Evolutionary conservation across 2,329 filamentous ascomycete genomes (phyloP).

Genomic region (Thermomyces lanuginosus): DNA sequence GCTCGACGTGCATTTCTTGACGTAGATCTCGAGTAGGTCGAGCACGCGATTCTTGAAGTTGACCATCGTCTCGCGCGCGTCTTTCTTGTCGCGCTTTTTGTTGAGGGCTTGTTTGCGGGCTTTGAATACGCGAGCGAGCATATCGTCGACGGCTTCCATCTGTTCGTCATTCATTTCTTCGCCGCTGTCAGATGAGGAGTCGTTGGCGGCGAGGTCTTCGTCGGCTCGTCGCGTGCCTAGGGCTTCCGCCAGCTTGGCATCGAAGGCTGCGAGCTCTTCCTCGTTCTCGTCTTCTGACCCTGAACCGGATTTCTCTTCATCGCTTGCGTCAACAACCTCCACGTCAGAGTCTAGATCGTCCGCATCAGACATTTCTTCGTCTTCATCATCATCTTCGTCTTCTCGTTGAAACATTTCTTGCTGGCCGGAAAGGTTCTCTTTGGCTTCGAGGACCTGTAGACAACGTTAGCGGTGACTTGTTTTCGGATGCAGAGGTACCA

Average conservation of each 20-base stretch:
- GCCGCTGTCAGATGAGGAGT: conserved; percentile 43
- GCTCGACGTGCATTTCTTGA: conserved; percentile 59
- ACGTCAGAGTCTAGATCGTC: conserved; percentile 23
- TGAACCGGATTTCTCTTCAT: conserved; percentile 27
- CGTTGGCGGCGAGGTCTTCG: conserved; percentile 40
- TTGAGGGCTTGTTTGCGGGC: conserved; percentile 51
- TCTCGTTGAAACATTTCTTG: conserved; percentile 78
- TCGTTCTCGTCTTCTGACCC: conserved; percentile 34
- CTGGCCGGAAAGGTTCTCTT: conserved; percentile 70
- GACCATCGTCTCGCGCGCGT: conserved; percentile 73
- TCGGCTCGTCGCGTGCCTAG: conserved; percentile 50
- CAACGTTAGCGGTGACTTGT: conserved; percentile 13
- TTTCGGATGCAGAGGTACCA: neutral
- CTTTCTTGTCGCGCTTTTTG: conserved; percentile 70
- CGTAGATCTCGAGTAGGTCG: conserved; percentile 70
- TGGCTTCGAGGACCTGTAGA: conserved; percentile 54
- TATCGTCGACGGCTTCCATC: conserved; percentile 76
- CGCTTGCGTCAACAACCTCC: conserved; percentile 10
- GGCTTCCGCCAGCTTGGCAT: conserved; percentile 61
- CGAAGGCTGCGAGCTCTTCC: conserved; percentile 44
- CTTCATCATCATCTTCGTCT: conserved; percentile 47
- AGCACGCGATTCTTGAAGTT: conserved; percentile 92
- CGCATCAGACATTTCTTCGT: conserved; percentile 36
- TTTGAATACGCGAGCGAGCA: conserved; percentile 72
- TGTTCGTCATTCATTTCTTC: conserved; percentile 89